Base-by-base conservation (phyloP, 768 basidiomycete genomes). In the Steccherinum ochraceum region DNA sequence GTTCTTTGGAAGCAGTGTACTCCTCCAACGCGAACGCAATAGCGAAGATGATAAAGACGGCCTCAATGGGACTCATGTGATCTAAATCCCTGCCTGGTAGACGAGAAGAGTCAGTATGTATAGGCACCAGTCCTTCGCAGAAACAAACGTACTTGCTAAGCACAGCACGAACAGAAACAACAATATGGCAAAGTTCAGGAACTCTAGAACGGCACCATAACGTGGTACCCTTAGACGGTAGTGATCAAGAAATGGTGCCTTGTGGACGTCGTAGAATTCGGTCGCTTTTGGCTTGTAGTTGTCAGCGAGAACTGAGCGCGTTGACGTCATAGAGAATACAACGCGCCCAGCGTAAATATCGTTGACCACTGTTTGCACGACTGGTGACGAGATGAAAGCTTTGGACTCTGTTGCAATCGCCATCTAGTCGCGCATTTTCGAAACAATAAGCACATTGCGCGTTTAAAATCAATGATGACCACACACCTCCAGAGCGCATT, bases 391-490 rank as follows among this genome's bases (percentile, higher is more conserved):
- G 11, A 96, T 72, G 61, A 98, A 95, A 24, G 77, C 73, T 64
- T 95, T 97, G 3, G 92, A 79, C 48, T 82, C 72, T 0, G 91
- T 93, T 5, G 86, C 80, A 58, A 98, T 90, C 2, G 93, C 92
- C 78, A 96, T 84, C 89, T 93, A 61, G 1, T 39, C n/a, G 21
- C 35, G 35, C 35, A 11, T 11, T 39, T 21, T 24, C 20, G 24
- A 4, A 21, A 45, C 2, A 35, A 45, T 24, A 46, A 11, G 46
- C 16, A 18, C 5, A n/a, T n/a, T n/a, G n/a, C n/a, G n/a, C n/a
- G n/a, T n/a, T n/a, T n/a, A n/a, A n/a, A n/a, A 24, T 20, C 12
- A 21, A 54, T n/a, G 30, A 40, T 24, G 41, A 40, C 3, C 2
- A 45, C 5, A 71, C 81, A 92, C 90, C 80, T 95, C 93, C 3